Evolutionary conservation across 768 basidiomycete genomes (phyloP), one percentile per base, ranked within the genome.

Genomic region (Lentinus brumalis): DNA sequence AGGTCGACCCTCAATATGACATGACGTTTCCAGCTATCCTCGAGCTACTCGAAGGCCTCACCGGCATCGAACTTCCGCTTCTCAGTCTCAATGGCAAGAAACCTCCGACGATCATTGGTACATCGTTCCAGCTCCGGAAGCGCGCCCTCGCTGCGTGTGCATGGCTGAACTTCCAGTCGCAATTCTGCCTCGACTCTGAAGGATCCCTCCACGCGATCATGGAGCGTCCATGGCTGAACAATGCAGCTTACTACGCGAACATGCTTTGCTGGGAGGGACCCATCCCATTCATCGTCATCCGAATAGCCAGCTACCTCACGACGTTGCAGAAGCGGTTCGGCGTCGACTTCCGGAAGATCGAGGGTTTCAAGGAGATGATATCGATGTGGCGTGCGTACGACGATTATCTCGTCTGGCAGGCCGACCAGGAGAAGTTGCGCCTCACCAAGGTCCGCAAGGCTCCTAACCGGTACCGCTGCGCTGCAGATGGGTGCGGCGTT

Each of bases 71-170:
- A 15, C 42, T 32, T 47, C 54, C 31, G 2, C 44, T 35, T 10
- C 41, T 54, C 10, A 42, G 31, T 35, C 50, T 35, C 18, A 16
- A 29, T 11, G 26, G 6, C 12, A 39, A 46, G 38, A 44, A 2
- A 32, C 41, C 12, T 10, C 42, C 42, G 7, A 31, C 38, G 26
- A 35, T 59, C 7, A 45, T 38, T 12, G 53, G 53, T 41, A 40
- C 2, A 31, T 47, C 41, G 15, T 26, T 44, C 12, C 45, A 35
- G 26, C 58, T 53, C 51, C 58, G 42, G 18, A 32, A 47, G 12
- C 51, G 42, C 14, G 58, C 41, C 35, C 58, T 59, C 21, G 51
- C 58, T 6, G 51, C 39, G 15, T 59, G 21, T 35, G 58, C 58
- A 2, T 52, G 38, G 35, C 45, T 49, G 21, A 30, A 53, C 52